Evolutionary conservation across 148 eudicot genomes (phyloP), one percentile per base, ranked within the genome.

Genomic region (Pharnaceum exiguum): DNA sequence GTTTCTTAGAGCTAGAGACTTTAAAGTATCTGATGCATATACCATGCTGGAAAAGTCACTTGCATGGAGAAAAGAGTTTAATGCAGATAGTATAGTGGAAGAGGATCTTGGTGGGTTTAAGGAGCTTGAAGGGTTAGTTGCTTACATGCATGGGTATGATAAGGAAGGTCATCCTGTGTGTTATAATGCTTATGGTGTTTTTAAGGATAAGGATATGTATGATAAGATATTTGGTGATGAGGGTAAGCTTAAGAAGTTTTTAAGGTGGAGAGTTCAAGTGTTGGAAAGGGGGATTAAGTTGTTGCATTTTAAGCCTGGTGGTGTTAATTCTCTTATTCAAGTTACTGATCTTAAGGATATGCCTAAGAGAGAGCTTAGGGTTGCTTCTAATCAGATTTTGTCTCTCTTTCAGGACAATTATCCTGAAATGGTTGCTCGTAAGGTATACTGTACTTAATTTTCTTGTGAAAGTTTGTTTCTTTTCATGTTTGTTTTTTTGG

Each of bases 231-330:
- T 94, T 58, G 96, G 95, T 0, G 91, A 89, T 57, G 95, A 80
- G 19, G 96, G 89, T 30, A 89, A 89, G 32, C 56, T 86, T 15
- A 56, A 77, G 42, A 82, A 44, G 62, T 94, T 94, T 39, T 59
- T 94, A 31, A 81, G 89, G 58, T 94, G 99, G 99, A 86, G 99
- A 15, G 86, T 94, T 63, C 96, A 89, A 49, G 89, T 94, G 39
- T 78, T 93, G 10, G 99, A 93, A 46, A 79, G 81, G 38, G 96
- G 96, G 43, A 75, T 93, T 58, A 74, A 84, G 60, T 26, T 81
- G 22, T 61, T 93, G 30, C 74, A 88, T 54, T 93, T 93, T 53
- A 86, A 76, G 57, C 89, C 96, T 49, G 95, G 85, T 22, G 96
- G 87, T 24, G 61, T 93, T 64, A 93, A 86, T 48, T 81, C 95